phyloP scores from a whole-genome alignment of 768 basidiomycete species.

The Suillus brevipes region DNA sequence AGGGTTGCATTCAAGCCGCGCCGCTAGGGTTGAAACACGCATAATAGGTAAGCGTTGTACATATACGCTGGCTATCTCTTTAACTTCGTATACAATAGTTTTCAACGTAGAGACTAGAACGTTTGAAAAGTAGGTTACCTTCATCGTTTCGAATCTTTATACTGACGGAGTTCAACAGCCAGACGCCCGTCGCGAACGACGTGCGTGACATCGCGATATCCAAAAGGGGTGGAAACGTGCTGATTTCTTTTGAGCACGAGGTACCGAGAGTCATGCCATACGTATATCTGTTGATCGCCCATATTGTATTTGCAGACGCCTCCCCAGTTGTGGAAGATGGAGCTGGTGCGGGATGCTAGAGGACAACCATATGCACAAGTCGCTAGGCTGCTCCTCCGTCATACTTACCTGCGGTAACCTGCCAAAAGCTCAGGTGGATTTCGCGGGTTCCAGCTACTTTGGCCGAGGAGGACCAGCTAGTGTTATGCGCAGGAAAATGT shows the following conservation, averaged over 20 bases:
- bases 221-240: conserved; percentile 42
- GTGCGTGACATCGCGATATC: conserved; percentile 53
- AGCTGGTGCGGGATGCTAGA: conserved; percentile 52
- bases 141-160: background rate
- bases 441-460: conserved; percentile 81
- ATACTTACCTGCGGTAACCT: conserved; percentile 80
- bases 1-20: conserved; percentile 47
- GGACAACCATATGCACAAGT: conserved; percentile 33
- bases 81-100: conserved; percentile 30
- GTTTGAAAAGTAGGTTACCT: conserved; percentile 43
- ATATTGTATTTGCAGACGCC: conserved; percentile 47
- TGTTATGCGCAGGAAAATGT: conserved; percentile 80
- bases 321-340: conserved; percentile 78
- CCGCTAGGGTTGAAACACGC: conserved; percentile 52
- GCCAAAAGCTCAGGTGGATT: conserved; percentile 67
- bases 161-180: conserved; percentile 35
- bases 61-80: background rate
- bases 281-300: conserved; percentile 4
- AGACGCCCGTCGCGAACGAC: conserved; percentile 55
- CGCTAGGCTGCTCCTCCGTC: conserved; percentile 43
- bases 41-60: conserved; percentile 43
- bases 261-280: conserved; percentile 19
- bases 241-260: conserved; percentile 49
- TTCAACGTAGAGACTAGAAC: conserved; percentile 47
- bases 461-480: conserved; percentile 74